Conservation (phyloP, 129 eudicot species). For the Flaveria linearis region DNA sequence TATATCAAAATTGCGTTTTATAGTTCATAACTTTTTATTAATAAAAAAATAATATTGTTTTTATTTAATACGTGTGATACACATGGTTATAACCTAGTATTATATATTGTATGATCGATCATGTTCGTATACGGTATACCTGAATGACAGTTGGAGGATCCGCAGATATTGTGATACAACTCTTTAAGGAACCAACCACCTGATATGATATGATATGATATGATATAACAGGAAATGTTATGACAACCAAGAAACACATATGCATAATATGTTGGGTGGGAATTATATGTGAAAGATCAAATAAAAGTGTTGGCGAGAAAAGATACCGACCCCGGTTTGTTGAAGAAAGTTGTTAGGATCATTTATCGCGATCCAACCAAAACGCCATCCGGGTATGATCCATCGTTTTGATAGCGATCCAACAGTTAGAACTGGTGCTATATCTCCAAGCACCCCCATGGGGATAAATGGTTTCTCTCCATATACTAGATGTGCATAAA, state of each 20-base stretch:
- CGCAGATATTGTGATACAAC: constrained; percentile 46
- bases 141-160: constrained; percentile 60
- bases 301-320: neutral
- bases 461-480: constrained; percentile 55
- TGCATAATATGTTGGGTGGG: no score
- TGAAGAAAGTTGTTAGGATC: constrained; percentile 45
- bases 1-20: no score
- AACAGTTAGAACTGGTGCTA: constrained; percentile 55
- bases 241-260: neutral
- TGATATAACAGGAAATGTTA: neutral
- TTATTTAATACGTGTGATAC: no score
- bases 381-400: constrained; percentile 64
- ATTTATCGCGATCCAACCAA: constrained; percentile 54
- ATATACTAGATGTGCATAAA: constrained; percentile 50
- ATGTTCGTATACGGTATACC: constrained; percentile 36
- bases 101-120: neutral
- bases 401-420: constrained; percentile 61
- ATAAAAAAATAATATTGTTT: no score
- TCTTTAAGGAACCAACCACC: constrained; percentile 42
- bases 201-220: constrained; percentile 14
- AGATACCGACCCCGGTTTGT: constrained; percentile 42
- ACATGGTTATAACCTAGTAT: neutral
- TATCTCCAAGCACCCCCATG: constrained; percentile 51
- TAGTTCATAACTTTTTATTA: no score
- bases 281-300: no score